These are phyloP conservation scores for Scheffersomyces segobiensis DNA, from an alignment of 1,139 yeast genomes.

Conservation along the genomic window DNA sequence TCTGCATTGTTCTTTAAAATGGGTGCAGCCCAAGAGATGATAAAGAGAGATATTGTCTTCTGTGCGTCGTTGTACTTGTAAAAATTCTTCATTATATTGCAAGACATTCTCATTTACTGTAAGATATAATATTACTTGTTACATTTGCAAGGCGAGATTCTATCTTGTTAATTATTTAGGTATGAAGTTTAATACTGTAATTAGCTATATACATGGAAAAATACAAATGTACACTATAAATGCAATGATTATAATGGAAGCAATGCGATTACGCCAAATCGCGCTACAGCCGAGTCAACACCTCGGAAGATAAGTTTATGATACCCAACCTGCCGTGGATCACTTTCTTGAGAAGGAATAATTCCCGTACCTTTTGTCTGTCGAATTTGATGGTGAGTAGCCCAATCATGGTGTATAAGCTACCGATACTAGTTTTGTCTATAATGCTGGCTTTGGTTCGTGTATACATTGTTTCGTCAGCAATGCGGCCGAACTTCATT, in stretches of 20 bases:
- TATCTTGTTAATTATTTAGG: too few species aligned
- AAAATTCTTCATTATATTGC: background rate
- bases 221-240: background rate
- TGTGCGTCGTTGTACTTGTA: slow-evolving; percentile 91
- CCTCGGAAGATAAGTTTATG: slow-evolving; percentile 11
- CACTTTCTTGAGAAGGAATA: slow-evolving; percentile 29
- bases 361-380: slow-evolving; percentile 20
- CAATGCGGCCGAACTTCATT: slow-evolving; percentile 17
- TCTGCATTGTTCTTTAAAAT: slow-evolving; percentile 83
- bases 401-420: slow-evolving; percentile 44
- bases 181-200: background rate
- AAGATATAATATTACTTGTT: too few species aligned
- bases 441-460: slow-evolving; percentile 14
- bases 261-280: background rate
- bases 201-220: background rate
- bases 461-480: slow-evolving; percentile 11
- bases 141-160: too few species aligned
- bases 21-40: slow-evolving; percentile 90
- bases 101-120: background rate
- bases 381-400: slow-evolving; percentile 32
- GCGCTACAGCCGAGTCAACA: slow-evolving; percentile 2
- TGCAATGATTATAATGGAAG: background rate
- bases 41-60: slow-evolving; percentile 94
- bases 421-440: slow-evolving; percentile 32
- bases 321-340: slow-evolving; percentile 26